A percentile compares a stretch with the other conserved stretches of the same genome.
Conservation (phyloP, 495 filamentous ascomycete species). For the Aspergillus homomorphus region DNA sequence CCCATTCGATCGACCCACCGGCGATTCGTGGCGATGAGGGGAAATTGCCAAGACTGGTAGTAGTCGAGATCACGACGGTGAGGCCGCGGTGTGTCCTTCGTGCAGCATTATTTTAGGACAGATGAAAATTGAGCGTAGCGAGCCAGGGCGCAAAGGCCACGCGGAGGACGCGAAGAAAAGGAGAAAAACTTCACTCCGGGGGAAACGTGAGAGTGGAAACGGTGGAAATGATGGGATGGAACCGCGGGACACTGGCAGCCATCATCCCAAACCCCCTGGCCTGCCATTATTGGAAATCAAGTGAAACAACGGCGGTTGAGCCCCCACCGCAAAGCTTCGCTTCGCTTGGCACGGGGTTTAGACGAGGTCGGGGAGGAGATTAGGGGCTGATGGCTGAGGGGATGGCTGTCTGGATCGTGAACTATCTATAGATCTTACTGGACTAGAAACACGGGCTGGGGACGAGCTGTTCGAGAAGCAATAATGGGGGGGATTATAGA, state of each 20-base stretch:
- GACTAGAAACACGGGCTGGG: not conserved
- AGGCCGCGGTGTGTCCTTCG: not conserved
- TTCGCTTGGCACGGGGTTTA: not conserved
- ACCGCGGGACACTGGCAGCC: not conserved
- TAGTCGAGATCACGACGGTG: not conserved
- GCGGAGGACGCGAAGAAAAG: not conserved
- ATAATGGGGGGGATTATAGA: not conserved
- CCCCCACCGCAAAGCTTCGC: constrained; percentile 6
- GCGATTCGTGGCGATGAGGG: not conserved
- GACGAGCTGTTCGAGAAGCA: not conserved
- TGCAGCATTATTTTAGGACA: not conserved
- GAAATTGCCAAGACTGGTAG: not conserved
- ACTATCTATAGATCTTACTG: not conserved
- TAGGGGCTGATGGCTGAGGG: not conserved
- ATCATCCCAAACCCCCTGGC: not conserved
- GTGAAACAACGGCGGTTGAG: constrained; percentile 1
- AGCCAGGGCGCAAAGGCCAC: not conserved
- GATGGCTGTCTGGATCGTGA: not conserved
- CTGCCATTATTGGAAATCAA: not conserved
- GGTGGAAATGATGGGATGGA: not conserved
- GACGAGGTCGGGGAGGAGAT: not conserved
- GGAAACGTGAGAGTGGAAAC: no score
- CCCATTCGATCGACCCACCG: not conserved
- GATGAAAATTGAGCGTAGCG: not conserved
- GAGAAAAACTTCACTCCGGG: not conserved